These are phyloP conservation scores for Telopea speciosissima DNA, from an alignment of 177 flowering plant genomes.

Conservation along the genomic window DNA sequence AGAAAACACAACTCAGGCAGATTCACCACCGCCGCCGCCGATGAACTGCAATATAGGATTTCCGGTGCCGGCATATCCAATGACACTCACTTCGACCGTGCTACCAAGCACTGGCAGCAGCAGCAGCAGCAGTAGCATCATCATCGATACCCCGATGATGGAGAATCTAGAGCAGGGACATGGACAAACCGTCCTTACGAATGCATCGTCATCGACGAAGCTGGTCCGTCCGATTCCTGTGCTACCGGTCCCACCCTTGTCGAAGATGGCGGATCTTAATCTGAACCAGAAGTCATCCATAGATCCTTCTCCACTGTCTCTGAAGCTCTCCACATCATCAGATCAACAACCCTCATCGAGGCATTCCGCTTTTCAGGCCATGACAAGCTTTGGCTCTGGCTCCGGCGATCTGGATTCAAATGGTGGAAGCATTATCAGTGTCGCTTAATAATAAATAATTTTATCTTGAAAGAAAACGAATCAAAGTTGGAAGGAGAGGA, in stretches of 20 bases:
- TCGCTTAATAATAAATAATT: slow-evolving; percentile 28
- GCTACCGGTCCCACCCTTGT: slow-evolving; percentile 23
- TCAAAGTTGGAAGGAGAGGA: too few relatives aligned
- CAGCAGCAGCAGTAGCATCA: too few relatives aligned
- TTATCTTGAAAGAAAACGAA: background rate
- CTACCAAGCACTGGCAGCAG: background rate
- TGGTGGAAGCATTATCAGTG: slow-evolving; percentile 36
- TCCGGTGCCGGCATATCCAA: slow-evolving; percentile 12
- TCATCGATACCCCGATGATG: background rate
- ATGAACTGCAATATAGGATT: slow-evolving; percentile 17
- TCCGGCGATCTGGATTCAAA: slow-evolving; percentile 37
- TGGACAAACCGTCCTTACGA: too few relatives aligned
- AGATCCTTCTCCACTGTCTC: slow-evolving; percentile 40
- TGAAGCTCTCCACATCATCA: slow-evolving; percentile 37
- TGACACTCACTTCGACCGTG: slow-evolving; percentile 4
- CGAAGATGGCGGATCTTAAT: slow-evolving; percentile 24
- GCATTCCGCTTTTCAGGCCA: slow-evolving; percentile 45
- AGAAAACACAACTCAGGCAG: slow-evolving; percentile 15
- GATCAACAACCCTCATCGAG: slow-evolving; percentile 31
- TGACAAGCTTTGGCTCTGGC: slow-evolving; percentile 31
- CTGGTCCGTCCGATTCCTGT: slow-evolving; percentile 34
- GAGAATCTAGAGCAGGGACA: slow-evolving; percentile 17
- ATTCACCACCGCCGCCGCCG: background rate
- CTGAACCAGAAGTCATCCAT: slow-evolving; percentile 23
- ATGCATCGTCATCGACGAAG: slow-evolving; percentile 12